These are phyloP conservation scores for Erysiphe pulchra DNA, from an alignment of 2,329 filamentous ascomycete genomes.

Conservation along the genomic window DNA sequence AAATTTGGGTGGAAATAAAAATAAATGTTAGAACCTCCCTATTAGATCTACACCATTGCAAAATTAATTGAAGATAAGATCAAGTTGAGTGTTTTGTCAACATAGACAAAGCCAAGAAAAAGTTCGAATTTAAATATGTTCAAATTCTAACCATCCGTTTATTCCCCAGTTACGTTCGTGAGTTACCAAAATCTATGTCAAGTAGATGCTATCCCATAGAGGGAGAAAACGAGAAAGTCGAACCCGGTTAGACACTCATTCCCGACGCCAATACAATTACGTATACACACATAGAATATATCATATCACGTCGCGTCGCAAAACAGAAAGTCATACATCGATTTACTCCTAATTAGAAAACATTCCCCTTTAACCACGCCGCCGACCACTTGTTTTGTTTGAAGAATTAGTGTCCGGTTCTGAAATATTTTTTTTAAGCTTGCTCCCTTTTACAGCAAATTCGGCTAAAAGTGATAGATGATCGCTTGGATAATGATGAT, in stretches of 20 bases:
- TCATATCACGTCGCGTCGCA: background rate
- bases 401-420: slow-evolving; percentile 14
- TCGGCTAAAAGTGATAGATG: slow-evolving; percentile 43
- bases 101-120: background rate
- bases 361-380: background rate
- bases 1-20: no score
- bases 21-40: no score
- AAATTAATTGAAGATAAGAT: no score
- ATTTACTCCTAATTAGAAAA: background rate
- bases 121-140: background rate
- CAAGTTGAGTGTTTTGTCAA: no score
- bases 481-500: slow-evolving; percentile 52
- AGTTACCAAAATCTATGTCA: background rate
- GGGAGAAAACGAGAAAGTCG: background rate
- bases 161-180: background rate
- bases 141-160: background rate
- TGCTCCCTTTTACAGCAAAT: slow-evolving; percentile 42
- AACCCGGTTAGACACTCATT: background rate
- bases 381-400: slow-evolving; percentile 6
- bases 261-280: background rate
- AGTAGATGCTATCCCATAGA: background rate
- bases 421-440: slow-evolving; percentile 14
- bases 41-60: no score
- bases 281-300: background rate
- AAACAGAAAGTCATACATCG: background rate